Percentiles rank a stretch among this genome's conserved stretches.
phyloP scores from a whole-genome alignment of 495 filamentous ascomycete genomes.

The Aspergillus saccharolyticus region DNA sequence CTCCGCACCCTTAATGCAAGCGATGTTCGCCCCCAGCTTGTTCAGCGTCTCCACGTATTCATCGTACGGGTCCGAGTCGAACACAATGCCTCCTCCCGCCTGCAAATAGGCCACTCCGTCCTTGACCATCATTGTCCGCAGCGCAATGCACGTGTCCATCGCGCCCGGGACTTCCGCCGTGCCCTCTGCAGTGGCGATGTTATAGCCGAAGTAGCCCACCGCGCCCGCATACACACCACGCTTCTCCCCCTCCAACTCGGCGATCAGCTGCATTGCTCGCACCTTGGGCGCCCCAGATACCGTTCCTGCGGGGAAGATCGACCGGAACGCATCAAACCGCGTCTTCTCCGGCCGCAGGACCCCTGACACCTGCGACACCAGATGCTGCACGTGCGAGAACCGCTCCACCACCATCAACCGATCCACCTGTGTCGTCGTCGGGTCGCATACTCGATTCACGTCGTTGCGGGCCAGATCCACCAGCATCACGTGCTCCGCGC shows the following conservation, averaged over 20 bases:
- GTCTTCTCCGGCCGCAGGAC: constrained; percentile 76
- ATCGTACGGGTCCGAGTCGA: constrained; percentile 88
- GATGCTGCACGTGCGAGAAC: constrained; percentile 95
- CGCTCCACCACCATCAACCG: constrained; percentile 92
- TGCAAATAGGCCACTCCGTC: constrained; percentile 88
- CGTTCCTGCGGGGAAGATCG: constrained; percentile 93
- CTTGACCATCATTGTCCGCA: constrained; percentile 94
- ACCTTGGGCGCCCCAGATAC: constrained; percentile 95
- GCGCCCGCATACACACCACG: constrained; percentile 95
- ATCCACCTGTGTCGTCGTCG: constrained; percentile 80
- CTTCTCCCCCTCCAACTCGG: constrained; percentile 89
- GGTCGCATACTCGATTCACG: constrained; percentile 93
- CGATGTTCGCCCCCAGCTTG: constrained; percentile 84
- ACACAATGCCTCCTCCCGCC: constrained; percentile 95
- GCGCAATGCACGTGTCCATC: constrained; percentile 98
- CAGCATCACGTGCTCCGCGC: constrained; percentile 97
- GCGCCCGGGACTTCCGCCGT: constrained; percentile 59
- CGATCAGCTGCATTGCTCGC: constrained; percentile 92
- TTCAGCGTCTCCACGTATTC: constrained; percentile 98
- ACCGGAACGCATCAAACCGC: constrained; percentile 91
- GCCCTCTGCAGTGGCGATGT: constrained; percentile 35
- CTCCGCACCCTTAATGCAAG: constrained; percentile 80
- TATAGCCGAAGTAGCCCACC: constrained; percentile 68
- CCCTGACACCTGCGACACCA: constrained; percentile 91
- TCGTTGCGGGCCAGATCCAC: constrained; percentile 98